Conservation (phyloP, 2,329 filamentous ascomycete genomes). For the Dactylella cylindrospora region DNA sequence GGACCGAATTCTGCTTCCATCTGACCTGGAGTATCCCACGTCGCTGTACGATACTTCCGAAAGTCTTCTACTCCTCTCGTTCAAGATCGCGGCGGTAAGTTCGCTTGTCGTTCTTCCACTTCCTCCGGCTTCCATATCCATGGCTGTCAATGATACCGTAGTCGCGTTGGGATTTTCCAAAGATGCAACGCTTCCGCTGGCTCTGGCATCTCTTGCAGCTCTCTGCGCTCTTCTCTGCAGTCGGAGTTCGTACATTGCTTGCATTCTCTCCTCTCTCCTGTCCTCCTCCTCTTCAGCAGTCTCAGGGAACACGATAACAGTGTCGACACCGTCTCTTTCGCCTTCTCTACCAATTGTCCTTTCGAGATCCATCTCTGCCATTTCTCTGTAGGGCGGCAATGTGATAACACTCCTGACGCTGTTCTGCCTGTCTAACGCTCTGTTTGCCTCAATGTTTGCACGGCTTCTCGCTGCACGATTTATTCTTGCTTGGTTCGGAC, state of each 20-base stretch:
- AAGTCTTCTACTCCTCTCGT: constrained; percentile 67
- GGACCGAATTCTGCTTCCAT: constrained; percentile 72
- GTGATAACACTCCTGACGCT: constrained; percentile 94
- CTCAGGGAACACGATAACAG: constrained; percentile 81
- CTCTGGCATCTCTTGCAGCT: constrained; percentile 56
- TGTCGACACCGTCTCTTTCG: constrained; percentile 86
- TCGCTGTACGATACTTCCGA: constrained; percentile 76
- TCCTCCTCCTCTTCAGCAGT: constrained; percentile 75
- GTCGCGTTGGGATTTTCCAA: constrained; percentile 19
- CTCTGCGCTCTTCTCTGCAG: constrained; percentile 74
- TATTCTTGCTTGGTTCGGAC: constrained; percentile 29
- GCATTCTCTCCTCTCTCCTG: constrained; percentile 86
- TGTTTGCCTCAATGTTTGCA: constrained; percentile 38
- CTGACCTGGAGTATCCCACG: constrained; percentile 72
- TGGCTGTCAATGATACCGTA: constrained; percentile 36
- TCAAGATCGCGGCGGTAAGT: constrained; percentile 52
- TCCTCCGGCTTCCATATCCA: constrained; percentile 42
- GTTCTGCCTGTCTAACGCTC: constrained; percentile 70
- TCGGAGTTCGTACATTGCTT: constrained; percentile 85
- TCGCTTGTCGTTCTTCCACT: constrained; percentile 42
- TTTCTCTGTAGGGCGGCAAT: constrained; percentile 75
- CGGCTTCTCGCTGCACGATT: constrained; percentile 36
- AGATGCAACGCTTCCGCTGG: constrained; percentile 26
- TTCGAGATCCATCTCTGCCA: constrained; percentile 68
- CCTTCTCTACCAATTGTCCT: constrained; percentile 84